Base-by-base conservation (phyloP, 2,329 filamentous ascomycete genomes). In the Fusarium hainanense region DNA sequence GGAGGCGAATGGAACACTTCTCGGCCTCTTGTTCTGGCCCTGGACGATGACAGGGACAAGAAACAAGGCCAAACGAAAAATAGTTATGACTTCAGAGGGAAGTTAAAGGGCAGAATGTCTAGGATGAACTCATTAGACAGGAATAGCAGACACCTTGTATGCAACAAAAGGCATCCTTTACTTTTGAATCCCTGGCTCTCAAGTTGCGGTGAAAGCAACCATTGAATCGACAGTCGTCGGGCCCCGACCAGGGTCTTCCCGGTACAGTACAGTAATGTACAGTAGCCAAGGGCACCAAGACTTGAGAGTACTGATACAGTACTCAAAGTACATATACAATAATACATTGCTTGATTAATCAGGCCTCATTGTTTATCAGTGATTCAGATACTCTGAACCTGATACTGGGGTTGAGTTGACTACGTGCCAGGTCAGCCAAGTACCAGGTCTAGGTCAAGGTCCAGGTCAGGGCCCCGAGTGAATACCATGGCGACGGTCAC, bases 131-230 rank as follows among this genome's bases (percentile, higher is more conserved):
- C 37, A n/a, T 60, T 41, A 57, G 40, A 48, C 30, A 27, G 20
- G 41, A 47, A 54, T 32, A 57, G 46, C 48, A 41, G 40, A 21
- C 27, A 44, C 52, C 44, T 61, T 62, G 68, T 56, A 61, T 58
- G 55, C 48, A 54, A 54, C 50, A 59, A 68, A 48, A 54, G 66
- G 48, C 63, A 58, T 60, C 57, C 51, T 57, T 63, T 40, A 50
- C 52, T 54, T 54, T 58, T 59, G 58, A 62, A 68, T 66, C 63
- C 63, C 71, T 71, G 70, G 41, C 68, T 59, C 58, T 60, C 68
- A 75, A 75, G 69, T 74, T 75, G 73, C 73, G 73, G 73, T 75
- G 73, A 75, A 75, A 75, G 73, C 62, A 59, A 61, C 66, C 70
- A 63, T 61, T 61, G 44, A 66, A 66, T 66, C 63, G 47, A 62